phyloP scores from a whole-genome alignment of 495 filamentous ascomycete genomes.

The Parathielavia hyrcaniae region DNA sequence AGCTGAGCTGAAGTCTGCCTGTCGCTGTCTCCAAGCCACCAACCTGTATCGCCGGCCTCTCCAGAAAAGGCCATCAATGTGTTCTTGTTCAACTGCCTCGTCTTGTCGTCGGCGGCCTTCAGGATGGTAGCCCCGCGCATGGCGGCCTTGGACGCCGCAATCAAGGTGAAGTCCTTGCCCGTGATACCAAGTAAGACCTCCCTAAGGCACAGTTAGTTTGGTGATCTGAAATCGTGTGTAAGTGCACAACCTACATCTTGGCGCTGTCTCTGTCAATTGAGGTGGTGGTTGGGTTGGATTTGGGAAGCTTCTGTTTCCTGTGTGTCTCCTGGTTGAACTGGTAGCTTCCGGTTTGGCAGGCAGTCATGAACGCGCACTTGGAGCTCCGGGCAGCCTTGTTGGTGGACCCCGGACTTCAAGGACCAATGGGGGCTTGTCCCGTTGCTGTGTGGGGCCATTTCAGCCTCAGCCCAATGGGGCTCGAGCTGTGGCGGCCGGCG shows the following conservation, averaged over 20 bases:
- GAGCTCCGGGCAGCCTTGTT: constrained; percentile 16
- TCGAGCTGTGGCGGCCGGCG: constrained; percentile 15
- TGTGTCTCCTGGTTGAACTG: constrained; percentile 22
- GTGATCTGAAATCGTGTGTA: too few species aligned
- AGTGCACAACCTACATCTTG: constrained; percentile 19
- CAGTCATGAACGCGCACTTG: constrained; percentile 16
- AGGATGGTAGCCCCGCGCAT: constrained; percentile 96
- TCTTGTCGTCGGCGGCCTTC: constrained; percentile 97
- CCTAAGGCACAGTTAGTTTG: constrained; percentile 45
- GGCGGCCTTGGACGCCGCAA: constrained; percentile 93
- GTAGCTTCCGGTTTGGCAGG: constrained; percentile 5
- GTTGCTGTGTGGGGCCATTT: background rate
- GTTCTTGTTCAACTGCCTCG: constrained; percentile 78
- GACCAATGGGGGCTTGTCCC: background rate
- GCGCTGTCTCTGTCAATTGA: background rate
- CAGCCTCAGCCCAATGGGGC: constrained; percentile 8
- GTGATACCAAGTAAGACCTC: constrained; percentile 98
- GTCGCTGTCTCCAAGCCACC: constrained; percentile 12
- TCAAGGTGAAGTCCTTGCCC: constrained; percentile 96
- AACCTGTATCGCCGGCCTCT: constrained; percentile 95
- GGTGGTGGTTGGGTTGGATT: constrained; percentile 8
- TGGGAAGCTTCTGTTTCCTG: constrained; percentile 13
- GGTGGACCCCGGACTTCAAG: constrained; percentile 12
- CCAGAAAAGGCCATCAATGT: constrained; percentile 95
- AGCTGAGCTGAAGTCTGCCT: constrained; percentile 17